These are phyloP conservation scores for Reticulascus tulasneorum DNA, from an alignment of 2,329 filamentous ascomycete genomes.

Conservation along the genomic window DNA sequence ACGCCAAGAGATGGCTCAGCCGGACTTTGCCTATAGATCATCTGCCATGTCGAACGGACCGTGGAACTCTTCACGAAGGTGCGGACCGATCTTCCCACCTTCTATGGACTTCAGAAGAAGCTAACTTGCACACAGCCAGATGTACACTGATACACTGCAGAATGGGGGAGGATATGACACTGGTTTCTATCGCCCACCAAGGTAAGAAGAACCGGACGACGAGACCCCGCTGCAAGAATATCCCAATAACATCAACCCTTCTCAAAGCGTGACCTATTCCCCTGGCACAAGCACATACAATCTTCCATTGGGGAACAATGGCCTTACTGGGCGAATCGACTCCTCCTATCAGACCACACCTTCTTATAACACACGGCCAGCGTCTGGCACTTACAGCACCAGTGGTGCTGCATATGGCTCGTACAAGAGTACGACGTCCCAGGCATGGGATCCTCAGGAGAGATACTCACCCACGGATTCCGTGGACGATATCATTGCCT, in stretches of 20 bases:
- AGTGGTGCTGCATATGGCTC: constrained; percentile 26
- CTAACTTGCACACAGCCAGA: constrained; percentile 23
- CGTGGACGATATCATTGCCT: constrained; percentile 54
- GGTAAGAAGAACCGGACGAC: constrained; percentile 27
- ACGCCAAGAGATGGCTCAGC: constrained; percentile 40
- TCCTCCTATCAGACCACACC: no score
- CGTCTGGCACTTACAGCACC: constrained; percentile 34
- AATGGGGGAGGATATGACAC: constrained; percentile 29
- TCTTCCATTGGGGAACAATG: constrained; percentile 27
- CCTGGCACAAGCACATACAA: constrained; percentile 24
- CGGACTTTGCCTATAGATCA: constrained; percentile 44
- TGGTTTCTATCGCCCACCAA: constrained; percentile 30
- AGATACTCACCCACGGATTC: constrained; percentile 55
- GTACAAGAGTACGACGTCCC: constrained; percentile 36
- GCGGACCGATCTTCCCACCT: constrained; percentile 27
- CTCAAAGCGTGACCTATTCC: constrained; percentile 42
- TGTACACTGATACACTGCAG: constrained; percentile 29
- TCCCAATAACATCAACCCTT: constrained; percentile 28
- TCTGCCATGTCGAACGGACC: constrained; percentile 42
- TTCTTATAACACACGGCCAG: constrained; percentile 37
- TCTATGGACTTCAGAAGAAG: constrained; percentile 4
- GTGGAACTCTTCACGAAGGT: constrained; percentile 51
- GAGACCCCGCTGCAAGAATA: constrained; percentile 4
- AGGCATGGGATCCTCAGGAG: constrained; percentile 44
- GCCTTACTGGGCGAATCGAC: no score